Evolutionary conservation across 805 yeast species (phyloP), one percentile per base, ranked within the genome.

Genomic region (Monosporozyma servazzii): DNA sequence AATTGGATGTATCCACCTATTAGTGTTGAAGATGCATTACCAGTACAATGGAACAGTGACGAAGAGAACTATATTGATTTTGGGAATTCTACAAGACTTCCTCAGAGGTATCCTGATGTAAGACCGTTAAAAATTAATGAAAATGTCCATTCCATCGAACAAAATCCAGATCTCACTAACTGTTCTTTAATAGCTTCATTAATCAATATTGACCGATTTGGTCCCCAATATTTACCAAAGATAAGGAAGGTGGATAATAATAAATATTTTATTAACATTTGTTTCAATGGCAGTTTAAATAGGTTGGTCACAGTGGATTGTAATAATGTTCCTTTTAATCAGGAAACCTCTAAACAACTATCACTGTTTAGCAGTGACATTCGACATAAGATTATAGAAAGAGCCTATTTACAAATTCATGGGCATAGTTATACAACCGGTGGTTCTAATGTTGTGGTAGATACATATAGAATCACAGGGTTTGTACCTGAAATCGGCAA

Each of bases 371-470:
- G 63, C 20, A n/a, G 30, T 1, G 42, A 57, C 30, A 10, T 58
- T 2, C 23, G 23, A 2, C 59, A 64, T 51, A 60, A 57, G 48
- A 41, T 87, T n/a, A 56, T 86, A 1, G 96, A 89, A 64, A 82
- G 85, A 58, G 93, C 95, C 0, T 85, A 79, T 59, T 68, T 88
- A 53, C 78, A 79, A 57, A 63, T 84, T 0, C 65, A 74, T 66
- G 79, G 80, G 1, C 68, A 71, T 2, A 84, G 88, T 3, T 84
- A 84, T 58, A 70, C 71, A n/a, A 77, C 81, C 46, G 59, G 63
- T 1, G 96, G 96, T 0, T 87, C 96, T 0, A 87, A 88, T 62
- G 79, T 86, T 60, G 84, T 85, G 2, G 70, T 75, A 13, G 96
- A 86, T 59, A 76, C 86, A 0, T 86, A 70, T 58, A 66, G 80